Evolutionary conservation across 2,329 filamentous ascomycete genomes (phyloP).

Genomic region (Neobulgaria alba): DNA sequence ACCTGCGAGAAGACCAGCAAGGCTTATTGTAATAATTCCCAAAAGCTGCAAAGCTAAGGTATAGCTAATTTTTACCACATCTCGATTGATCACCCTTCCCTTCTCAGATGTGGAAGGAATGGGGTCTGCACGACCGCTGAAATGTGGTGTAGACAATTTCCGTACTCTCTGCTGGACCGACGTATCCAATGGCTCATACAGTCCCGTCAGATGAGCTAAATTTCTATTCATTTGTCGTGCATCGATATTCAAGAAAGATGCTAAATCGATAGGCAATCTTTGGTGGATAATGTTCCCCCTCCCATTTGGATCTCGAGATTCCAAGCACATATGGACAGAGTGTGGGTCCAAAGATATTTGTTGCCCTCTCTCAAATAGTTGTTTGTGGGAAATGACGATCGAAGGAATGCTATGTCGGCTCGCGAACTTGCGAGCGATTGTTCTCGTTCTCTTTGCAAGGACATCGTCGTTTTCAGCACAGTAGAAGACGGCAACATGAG

Average conservation of each 20-base stretch:
- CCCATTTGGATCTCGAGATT: slow-evolving; percentile 32
- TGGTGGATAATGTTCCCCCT: slow-evolving; percentile 31
- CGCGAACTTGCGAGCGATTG: slow-evolving; percentile 39
- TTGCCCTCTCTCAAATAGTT: slow-evolving; percentile 31
- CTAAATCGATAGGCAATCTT: slow-evolving; percentile 40
- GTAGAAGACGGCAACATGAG: slow-evolving; percentile 43
- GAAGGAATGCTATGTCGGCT: slow-evolving; percentile 38
- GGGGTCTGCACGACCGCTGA: too few species aligned
- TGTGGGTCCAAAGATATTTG: slow-evolving; percentile 33
- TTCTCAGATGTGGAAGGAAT: too few species aligned
- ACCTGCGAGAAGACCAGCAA: slow-evolving; percentile 15
- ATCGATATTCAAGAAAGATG: slow-evolving; percentile 42
- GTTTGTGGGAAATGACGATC: slow-evolving; percentile 40
- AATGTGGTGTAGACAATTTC: too few species aligned
- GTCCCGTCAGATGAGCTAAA: slow-evolving; percentile 38
- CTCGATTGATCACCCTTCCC: too few species aligned
- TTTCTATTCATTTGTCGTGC: slow-evolving; percentile 45
- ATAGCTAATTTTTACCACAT: too few species aligned
- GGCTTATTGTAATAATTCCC: too few species aligned
- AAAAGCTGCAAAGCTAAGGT: too few species aligned
- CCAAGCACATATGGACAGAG: slow-evolving; percentile 40
- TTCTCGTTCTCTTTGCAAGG: slow-evolving; percentile 32
- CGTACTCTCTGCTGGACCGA: slow-evolving; percentile 2
- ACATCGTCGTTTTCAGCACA: slow-evolving; percentile 36
- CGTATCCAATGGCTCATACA: slow-evolving; percentile 20